Base-by-base conservation (phyloP, 805 yeast genomes). In the Saturnispora saitoi region DNA sequence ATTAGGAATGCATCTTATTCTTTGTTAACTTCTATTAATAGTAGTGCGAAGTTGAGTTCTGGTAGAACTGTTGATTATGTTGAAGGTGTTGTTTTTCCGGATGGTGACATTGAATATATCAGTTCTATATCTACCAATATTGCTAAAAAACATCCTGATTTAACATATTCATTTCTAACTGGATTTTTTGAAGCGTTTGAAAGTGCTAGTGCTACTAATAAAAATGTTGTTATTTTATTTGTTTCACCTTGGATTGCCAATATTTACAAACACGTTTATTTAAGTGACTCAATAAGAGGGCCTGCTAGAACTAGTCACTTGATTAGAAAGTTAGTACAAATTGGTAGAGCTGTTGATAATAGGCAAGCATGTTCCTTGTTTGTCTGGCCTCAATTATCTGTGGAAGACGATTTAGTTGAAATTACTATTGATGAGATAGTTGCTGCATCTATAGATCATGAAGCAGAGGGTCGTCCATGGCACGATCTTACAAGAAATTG, bases 241-340 rank as follows among this genome's bases (percentile, higher is more conserved):
- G 67, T 81, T 10, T 69, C 84, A 0, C 90, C 93, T 2, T 88
- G 95, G 95, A 70, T 84, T 14, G 74, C 74, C 22, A 83, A 86
- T 56, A 69, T 86, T 22, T 77, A 79, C 59, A 69, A 71, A 12
- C 63, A 78, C 54, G 80, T 86, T 7, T 82, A 71, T 57, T 56
- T 73, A 38, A 70, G 69, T 15, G 78, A 76, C 55, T 79, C 77
- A 26, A 75, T 72, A 29, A 70, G 67, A 49, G 93, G 95, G 0
- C 72, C 77, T 1, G 83, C 77, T 45, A 70, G 76, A 48, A 74
- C 83, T 5, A 73, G 83, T 1, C 78, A 75, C 41, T 64, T 86
- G 10, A 70, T 87, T 22, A 70, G 89, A 36, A 76, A 76, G 45
- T 72, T 86, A 52, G 78, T 87, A 47, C 70, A 73, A 32, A 71